Evolutionary conservation across 2,329 filamentous ascomycete genomes (phyloP).

Genomic region (Lachnellula suecica): DNA sequence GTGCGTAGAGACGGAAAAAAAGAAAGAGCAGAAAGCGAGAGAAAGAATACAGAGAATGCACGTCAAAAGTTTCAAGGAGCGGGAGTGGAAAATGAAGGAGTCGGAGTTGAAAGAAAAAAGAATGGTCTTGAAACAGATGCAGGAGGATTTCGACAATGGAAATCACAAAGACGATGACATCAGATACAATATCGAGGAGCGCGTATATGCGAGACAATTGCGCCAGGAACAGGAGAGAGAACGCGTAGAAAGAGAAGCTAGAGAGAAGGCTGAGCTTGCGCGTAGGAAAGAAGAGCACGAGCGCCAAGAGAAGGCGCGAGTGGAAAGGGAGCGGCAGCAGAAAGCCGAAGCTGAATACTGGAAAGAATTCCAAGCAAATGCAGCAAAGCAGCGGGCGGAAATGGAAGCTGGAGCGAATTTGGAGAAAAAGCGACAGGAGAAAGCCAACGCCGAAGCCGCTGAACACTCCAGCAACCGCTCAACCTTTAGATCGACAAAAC

Average conservation of each 20-base stretch:
- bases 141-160: slow-evolving; percentile 12
- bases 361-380: too few relatives aligned
- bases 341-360: slow-evolving; percentile 9
- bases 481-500: neutral
- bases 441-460: slow-evolving; percentile 9
- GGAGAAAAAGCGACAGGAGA: slow-evolving; percentile 12
- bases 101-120: slow-evolving; percentile 18
- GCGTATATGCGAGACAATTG: slow-evolving; percentile 1
- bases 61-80: slow-evolving; percentile 35
- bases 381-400: too few relatives aligned
- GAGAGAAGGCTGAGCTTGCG: slow-evolving; percentile 15
- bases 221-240: slow-evolving; percentile 2
- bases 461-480: neutral
- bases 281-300: slow-evolving; percentile 9
- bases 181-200: slow-evolving; percentile 5
- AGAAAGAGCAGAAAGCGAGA: slow-evolving; percentile 33
- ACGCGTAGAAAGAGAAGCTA: slow-evolving; percentile 7
- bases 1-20: slow-evolving; percentile 31
- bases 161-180: slow-evolving; percentile 13
- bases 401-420: slow-evolving; percentile 13
- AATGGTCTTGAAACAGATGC: slow-evolving; percentile 1
- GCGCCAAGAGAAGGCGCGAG: slow-evolving; percentile 4
- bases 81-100: slow-evolving; percentile 21
- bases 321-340: slow-evolving; percentile 5
- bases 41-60: slow-evolving; percentile 32